Evolutionary conservation across 164 flowering plant species (phyloP), one percentile per base, ranked within the genome.

Genomic region (Macadamia integrifolia): DNA sequence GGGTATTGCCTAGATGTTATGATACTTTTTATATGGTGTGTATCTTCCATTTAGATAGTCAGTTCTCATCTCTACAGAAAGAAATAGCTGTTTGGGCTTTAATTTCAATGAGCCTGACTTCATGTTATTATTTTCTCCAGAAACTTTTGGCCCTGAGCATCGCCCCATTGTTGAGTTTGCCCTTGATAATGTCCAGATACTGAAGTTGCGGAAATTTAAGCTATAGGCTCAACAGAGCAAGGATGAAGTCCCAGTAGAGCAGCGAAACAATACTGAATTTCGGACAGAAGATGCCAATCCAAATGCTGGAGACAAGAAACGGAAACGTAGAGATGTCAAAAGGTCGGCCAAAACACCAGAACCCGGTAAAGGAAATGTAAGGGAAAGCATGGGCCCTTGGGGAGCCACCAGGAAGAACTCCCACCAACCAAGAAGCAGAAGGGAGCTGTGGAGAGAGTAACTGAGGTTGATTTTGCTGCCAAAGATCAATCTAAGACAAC

Each of bases 91-190:
- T 2, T 7, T 58, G 50, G 31, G 9, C 65, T 44, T 11, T 18
- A 58, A 32, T 64, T 65, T 57, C 67, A 28, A 58, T 43, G 40
- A 35, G 3, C 40, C 40, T 35, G 3, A 2, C 61, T 58, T 44
- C 23, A 12, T 35, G 66, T 64, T 1, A 23, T 44, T 72, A 30
- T 46, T 18, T 43, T 61, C 44, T 67, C 64, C 62, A 94, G 99
- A 88, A 71, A 86, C 92, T 62, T 94, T 94, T 85, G 89, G 86
- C 29, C 80, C 86, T 50, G 87, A 86, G 68, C 86, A 85, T 72
- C 92, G 96, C 32, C 99, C 98, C 8, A 87, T 94, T 74, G 93
- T 90, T 62, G 92, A 86, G 79, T 94, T 94, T 75, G 93, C 99
- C 49, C 72, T 90, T 63, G 97, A 94, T 69, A 83, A 94, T 76